Percentiles rank a stretch among this genome's conserved stretches.
Conservation (phyloP, 148 eudicot genomes). For the Simmondsia chinensis region DNA sequence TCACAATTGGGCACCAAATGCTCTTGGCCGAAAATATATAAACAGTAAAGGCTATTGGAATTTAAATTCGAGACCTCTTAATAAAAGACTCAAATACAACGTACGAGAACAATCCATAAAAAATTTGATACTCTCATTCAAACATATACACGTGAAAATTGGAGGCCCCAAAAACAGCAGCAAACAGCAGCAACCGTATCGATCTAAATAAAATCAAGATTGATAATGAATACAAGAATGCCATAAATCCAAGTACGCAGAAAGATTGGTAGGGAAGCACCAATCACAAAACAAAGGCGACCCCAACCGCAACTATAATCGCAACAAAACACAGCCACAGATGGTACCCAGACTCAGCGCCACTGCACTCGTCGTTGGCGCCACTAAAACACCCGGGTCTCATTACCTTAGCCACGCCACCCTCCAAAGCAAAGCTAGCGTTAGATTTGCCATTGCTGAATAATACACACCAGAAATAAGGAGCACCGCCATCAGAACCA, state of each 20-base stretch:
- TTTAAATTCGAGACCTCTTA: too few species aligned
- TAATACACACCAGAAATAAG: constrained; percentile 90
- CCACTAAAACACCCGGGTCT: constrained; percentile 93
- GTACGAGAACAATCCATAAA: too few species aligned
- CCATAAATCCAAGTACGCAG: too few species aligned
- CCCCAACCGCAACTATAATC: constrained; percentile 20
- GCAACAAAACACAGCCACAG: constrained; percentile 26
- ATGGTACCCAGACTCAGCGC: constrained; percentile 20
- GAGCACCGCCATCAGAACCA: constrained; percentile 67
- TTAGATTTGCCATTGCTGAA: constrained; percentile 70
- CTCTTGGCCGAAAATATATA: too few species aligned
- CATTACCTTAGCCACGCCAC: constrained; percentile 48
- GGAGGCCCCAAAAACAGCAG: constrained; percentile 4
- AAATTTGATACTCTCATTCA: too few species aligned
- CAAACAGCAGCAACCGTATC: not conserved
- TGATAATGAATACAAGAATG: too few species aligned
- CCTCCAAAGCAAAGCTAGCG: constrained; percentile 56
- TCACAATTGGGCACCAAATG: too few species aligned
- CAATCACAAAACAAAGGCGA: constrained; percentile 23
- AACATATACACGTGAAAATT: too few species aligned
- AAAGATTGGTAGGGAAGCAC: too few species aligned
- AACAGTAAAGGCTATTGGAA: too few species aligned
- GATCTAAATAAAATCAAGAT: not conserved
- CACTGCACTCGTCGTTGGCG: constrained; percentile 60
- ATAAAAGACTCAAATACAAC: too few species aligned